Evolutionary conservation across 257 asterid genomes (phyloP).

Genomic region (Nicotiana obtusifolia): DNA sequence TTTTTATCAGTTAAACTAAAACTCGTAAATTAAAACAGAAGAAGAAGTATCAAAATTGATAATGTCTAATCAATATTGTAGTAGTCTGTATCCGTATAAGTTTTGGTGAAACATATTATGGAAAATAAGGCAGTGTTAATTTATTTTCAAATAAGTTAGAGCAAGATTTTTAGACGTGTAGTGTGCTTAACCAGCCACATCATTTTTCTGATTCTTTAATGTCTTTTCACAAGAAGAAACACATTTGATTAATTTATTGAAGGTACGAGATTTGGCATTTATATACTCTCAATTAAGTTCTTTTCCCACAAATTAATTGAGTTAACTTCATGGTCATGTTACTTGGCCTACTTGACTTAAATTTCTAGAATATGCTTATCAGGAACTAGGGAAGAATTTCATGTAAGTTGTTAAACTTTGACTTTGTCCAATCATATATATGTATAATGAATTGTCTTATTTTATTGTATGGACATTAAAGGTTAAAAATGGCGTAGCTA

Average conservation of each 20-base stretch:
- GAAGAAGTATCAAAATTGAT: too few species aligned
- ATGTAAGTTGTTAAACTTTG: background rate
- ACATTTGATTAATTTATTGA: background rate
- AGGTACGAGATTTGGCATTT: background rate
- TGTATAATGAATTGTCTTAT: background rate
- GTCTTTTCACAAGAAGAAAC: background rate
- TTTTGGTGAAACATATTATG: background rate
- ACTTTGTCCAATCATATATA: background rate
- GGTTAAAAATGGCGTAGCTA: background rate
- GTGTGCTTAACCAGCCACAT: background rate
- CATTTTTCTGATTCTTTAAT: background rate
- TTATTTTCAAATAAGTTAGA: background rate
- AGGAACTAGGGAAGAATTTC: background rate
- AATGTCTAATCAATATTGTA: too few species aligned
- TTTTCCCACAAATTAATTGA: background rate
- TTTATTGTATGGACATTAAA: background rate
- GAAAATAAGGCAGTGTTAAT: background rate
- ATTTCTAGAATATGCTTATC: background rate
- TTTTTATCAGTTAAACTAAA: too few species aligned
- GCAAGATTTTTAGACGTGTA: background rate
- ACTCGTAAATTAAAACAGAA: too few species aligned
- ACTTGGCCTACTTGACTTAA: background rate
- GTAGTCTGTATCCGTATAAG: background rate
- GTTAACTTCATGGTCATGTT: background rate
- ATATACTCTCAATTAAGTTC: background rate